phyloP scores from a whole-genome alignment of 139 green algal species.

The Marvania coccoides region DNA sequence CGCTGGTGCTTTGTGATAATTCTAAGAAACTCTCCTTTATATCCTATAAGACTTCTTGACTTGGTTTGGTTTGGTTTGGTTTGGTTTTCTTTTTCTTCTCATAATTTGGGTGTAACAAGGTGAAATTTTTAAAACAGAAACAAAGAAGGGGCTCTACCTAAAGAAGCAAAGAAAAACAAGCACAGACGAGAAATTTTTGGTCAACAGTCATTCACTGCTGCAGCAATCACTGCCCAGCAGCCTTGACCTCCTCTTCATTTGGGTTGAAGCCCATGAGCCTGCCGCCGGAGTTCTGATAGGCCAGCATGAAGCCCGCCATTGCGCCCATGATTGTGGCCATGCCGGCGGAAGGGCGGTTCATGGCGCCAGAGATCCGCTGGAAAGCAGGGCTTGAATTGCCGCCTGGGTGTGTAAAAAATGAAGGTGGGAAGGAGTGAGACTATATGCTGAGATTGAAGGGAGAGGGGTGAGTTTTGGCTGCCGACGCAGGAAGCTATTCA shows the following conservation, averaged over 20 bases:
- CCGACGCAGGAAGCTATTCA: background rate
- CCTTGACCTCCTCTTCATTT: slow-evolving; percentile 18
- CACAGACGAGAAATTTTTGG: background rate
- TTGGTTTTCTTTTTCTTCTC: background rate
- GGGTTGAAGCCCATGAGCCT: slow-evolving; percentile 21
- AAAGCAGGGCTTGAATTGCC: slow-evolving; percentile 17
- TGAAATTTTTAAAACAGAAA: background rate
- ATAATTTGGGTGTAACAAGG: background rate
- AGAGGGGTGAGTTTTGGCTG: too few relatives aligned
- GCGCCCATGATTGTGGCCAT: slow-evolving; percentile 6
- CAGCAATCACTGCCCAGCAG: background rate
- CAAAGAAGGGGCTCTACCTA: background rate
- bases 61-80: too few relatives aligned
- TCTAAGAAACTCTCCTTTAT: too few relatives aligned
- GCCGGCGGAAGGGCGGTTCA: slow-evolving; percentile 11
- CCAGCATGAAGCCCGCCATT: slow-evolving; percentile 23
- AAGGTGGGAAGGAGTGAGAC: background rate
- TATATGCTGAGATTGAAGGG: too few relatives aligned
- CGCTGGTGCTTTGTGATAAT: too few relatives aligned
- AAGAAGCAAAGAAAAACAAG: background rate
- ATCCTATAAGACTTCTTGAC: too few relatives aligned
- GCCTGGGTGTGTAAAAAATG: background rate
- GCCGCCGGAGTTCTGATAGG: slow-evolving; percentile 24
- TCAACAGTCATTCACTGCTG: background rate
- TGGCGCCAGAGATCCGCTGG: slow-evolving; percentile 7